Evolutionary conservation across 352 stramenopile genomes (phyloP).

Genomic region (Phytophthora pistaciae): DNA sequence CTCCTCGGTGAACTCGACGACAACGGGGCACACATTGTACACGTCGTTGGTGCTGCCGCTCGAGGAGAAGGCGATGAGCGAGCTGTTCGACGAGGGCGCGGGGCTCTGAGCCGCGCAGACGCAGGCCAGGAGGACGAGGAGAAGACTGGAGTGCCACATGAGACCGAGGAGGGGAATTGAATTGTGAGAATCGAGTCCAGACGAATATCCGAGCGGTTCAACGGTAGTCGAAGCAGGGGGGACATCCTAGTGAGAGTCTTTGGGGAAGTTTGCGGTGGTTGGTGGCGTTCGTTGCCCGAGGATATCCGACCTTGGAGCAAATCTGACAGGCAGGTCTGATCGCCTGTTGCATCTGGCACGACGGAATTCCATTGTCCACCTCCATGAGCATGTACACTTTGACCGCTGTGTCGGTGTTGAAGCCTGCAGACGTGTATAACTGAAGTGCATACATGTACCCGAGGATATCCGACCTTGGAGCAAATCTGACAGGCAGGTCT

Average conservation of each 20-base stretch:
- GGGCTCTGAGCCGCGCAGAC: conserved; percentile 21
- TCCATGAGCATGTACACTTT: neutral
- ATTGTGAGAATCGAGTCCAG: neutral
- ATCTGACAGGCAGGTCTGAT: conserved; percentile 1
- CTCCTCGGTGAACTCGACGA: conserved; percentile 28
- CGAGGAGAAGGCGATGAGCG: neutral
- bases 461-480: neutral
- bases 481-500: conserved; percentile 1
- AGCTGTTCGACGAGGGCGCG: conserved; percentile 5
- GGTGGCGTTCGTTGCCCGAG: neutral
- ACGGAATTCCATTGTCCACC: neutral
- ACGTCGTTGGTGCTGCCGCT: conserved; percentile 18
- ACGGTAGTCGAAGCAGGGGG: neutral
- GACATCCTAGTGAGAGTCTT: neutral
- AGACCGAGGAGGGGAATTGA: conserved; percentile 19
- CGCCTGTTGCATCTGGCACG: neutral
- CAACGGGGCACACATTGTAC: conserved; percentile 36
- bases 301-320: neutral
- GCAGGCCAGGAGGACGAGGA: conserved; percentile 20
- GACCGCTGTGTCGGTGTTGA: neutral
- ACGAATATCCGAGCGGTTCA: neutral
- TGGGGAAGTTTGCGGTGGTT: too few relatives aligned
- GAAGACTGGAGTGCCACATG: conserved; percentile 28
- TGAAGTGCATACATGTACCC: neutral
- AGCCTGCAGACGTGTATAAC: neutral